These are phyloP conservation scores for Verticillium tricorpus DNA, from an alignment of 2,329 filamentous ascomycete species.

Conservation along the genomic window DNA sequence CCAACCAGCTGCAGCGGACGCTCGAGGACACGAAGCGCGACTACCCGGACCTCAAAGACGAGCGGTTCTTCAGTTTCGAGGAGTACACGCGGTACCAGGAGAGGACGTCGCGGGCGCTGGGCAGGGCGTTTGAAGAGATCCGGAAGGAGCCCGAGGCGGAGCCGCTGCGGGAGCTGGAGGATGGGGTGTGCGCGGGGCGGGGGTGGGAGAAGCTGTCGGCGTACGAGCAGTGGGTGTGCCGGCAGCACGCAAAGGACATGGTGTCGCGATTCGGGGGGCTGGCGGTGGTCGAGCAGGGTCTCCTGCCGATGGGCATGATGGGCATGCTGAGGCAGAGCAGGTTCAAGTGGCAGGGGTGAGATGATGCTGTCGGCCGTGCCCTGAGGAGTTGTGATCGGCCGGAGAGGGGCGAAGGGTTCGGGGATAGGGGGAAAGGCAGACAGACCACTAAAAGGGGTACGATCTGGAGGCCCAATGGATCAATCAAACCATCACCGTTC, in stretches of 20 bases:
- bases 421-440: neutral
- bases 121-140: constrained; percentile 21
- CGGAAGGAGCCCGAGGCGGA: constrained; percentile 20
- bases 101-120: constrained; percentile 20
- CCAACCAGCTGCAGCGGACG: neutral
- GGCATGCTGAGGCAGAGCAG: constrained; percentile 29
- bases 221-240: constrained; percentile 33
- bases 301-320: constrained; percentile 35
- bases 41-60: constrained; percentile 10
- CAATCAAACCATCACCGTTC: neutral
- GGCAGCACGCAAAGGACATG: constrained; percentile 33
- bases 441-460: neutral
- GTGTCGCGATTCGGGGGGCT: constrained; percentile 33
- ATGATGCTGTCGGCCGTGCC: neutral
- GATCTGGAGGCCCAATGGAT: neutral
- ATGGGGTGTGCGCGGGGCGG: constrained; percentile 15
- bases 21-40: constrained; percentile 1
- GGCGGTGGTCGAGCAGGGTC: constrained; percentile 30
- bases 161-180: constrained; percentile 16
- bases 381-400: neutral
- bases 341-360: constrained; percentile 31
- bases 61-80: constrained; percentile 31
- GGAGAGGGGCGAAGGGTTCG: neutral
- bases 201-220: neutral
- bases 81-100: constrained; percentile 31